phyloP scores from a whole-genome alignment of 805 yeast genomes.

The Jamesozyma lodderae region DNA sequence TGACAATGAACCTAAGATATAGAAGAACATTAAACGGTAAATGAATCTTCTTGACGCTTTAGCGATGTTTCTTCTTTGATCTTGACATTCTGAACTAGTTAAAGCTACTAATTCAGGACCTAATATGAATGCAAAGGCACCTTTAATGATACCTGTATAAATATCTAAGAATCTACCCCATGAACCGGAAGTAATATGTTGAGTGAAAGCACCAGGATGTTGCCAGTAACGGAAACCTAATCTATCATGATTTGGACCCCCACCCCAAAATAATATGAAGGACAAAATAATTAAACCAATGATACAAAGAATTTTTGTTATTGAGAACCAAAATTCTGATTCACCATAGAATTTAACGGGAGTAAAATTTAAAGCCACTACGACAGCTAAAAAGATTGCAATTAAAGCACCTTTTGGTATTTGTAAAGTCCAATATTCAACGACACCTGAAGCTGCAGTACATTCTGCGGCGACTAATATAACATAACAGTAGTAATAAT shows the following conservation, averaged over 20 bases:
- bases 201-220: constrained; percentile 48
- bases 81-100: constrained; percentile 49
- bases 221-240: constrained; percentile 64
- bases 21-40: constrained; percentile 53
- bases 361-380: constrained; percentile 39
- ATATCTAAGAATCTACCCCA: constrained; percentile 58
- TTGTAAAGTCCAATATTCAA: constrained; percentile 48
- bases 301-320: constrained; percentile 39
- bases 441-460: constrained; percentile 55
- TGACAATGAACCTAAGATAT: constrained; percentile 46
- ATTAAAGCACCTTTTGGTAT: constrained; percentile 53
- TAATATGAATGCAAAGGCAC: constrained; percentile 57
- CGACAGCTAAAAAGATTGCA: constrained; percentile 41
- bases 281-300: constrained; percentile 38
- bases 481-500: constrained; percentile 41
- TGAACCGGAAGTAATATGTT: constrained; percentile 40
- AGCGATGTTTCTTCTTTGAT: constrained; percentile 51
- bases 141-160: constrained; percentile 53
- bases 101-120: constrained; percentile 55
- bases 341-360: constrained; percentile 45
- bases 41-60: constrained; percentile 54
- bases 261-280: constrained; percentile 42
- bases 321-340: constrained; percentile 33
- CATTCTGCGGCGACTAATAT: constrained; percentile 50
- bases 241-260: constrained; percentile 40